These are phyloP conservation scores for Globisporangium alternatum DNA, from an alignment of 352 stramenopile genomes.

Conservation along the genomic window DNA sequence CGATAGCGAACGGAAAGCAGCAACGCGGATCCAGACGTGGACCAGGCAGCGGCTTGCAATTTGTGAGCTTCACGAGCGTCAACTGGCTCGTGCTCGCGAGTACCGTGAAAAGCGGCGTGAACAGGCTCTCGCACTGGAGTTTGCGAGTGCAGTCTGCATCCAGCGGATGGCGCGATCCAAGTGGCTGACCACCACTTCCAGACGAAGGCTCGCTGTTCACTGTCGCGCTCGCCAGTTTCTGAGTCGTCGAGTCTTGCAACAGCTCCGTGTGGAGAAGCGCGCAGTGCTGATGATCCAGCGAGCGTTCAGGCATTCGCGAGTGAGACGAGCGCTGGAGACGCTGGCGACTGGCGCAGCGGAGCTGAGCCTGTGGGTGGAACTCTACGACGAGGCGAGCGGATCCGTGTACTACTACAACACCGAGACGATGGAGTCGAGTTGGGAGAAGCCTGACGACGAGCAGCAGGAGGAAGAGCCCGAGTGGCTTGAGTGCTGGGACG, in stretches of 20 bases:
- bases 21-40: conserved; percentile 30
- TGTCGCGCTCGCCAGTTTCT: conserved; percentile 39
- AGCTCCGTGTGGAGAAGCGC: conserved; percentile 21
- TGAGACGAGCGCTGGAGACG: conserved; percentile 35
- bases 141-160: conserved; percentile 29
- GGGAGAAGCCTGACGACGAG: conserved; percentile 26
- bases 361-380: conserved; percentile 50
- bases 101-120: conserved; percentile 15
- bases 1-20: conserved; percentile 22
- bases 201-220: conserved; percentile 27
- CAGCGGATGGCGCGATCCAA: conserved; percentile 34
- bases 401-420: conserved; percentile 72
- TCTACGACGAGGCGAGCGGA: conserved; percentile 63
- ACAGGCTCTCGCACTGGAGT: conserved; percentile 19
- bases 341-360: conserved; percentile 28
- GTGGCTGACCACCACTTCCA: conserved; percentile 14
- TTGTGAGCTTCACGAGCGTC: conserved; percentile 17
- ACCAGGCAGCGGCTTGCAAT: conserved; percentile 24
- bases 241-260: conserved; percentile 23
- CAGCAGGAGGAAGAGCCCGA: conserved; percentile 23
- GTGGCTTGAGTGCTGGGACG: conserved; percentile 77
- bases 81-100: conserved; percentile 19
- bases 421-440: conserved; percentile 45
- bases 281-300: conserved; percentile 47
- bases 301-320: conserved; percentile 45